Base-by-base conservation (phyloP, 768 basidiomycete genomes). In the Cystobasidium ongulense region DNA sequence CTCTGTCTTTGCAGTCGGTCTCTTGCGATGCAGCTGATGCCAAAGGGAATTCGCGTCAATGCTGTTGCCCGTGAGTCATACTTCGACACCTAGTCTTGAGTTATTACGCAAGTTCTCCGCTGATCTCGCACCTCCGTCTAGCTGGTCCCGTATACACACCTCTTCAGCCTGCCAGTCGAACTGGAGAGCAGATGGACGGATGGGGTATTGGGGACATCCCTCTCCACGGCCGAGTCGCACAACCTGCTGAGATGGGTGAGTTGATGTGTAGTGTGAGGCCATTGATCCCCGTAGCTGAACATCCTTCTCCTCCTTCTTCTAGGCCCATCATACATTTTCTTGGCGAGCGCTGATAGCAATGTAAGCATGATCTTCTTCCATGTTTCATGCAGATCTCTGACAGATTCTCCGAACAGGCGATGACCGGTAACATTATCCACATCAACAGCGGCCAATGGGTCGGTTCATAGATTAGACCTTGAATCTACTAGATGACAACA, bases 121-220 rank as follows among this genome's bases (percentile, higher is more conserved):
- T 35, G 43, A 27, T n/a, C 29, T 53, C 71, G 10, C 74, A 79
- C 13, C 73, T 75, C 57, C 64, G 70, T 46, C 83, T 83, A 1
- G 84, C 85, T 29, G 86, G 87, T 1, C 86, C 86, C 10, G 84
- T 87, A 57, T 83, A 85, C 76, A 87, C 87, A 0, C 84, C 87
- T 0, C 82, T 88, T 3, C 87, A 87, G 76, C 84, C 87, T 3
- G 84, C 85, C 0, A 86, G 85, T 1, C 82, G 87, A 63, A 80
- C 82, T 0, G 82, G 83, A 5, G 86, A 87, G 38, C 82, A 86
- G 76, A 87, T 86, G 86, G 85, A 87, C 74, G 82, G 83, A 21
- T 84, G 84, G 74, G 84, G 83, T 18, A 82, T 85, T 66, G 85
- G 85, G 53, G 50, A 66, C 1, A 72, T 83, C 43, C 86, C 86